phyloP scores from a whole-genome alignment of 495 filamentous ascomycete genomes.

The Annulohypoxylon nitens region DNA sequence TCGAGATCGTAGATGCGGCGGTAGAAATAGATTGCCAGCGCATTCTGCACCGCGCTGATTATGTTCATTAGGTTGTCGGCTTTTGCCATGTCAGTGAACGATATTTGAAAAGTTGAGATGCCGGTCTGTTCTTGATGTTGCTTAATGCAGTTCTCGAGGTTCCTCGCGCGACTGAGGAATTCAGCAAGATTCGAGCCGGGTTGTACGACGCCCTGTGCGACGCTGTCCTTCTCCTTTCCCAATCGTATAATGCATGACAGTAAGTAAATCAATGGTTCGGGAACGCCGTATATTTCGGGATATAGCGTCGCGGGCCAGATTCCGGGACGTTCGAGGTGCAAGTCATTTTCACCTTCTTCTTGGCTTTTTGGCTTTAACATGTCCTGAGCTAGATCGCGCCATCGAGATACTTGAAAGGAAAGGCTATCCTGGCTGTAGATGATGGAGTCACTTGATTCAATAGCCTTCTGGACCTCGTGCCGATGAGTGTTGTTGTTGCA shows the following conservation, averaged over 20 bases:
- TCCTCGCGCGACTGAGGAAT: background rate
- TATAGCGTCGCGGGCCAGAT: background rate
- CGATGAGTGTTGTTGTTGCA: background rate
- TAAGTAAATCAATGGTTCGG: background rate
- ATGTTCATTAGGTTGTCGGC: background rate
- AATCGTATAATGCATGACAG: background rate
- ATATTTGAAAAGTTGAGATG: background rate
- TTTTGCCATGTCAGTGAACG: background rate
- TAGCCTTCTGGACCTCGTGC: background rate
- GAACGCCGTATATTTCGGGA: background rate
- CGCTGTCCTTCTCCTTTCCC: background rate
- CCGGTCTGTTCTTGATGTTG: background rate
- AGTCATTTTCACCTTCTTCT: background rate
- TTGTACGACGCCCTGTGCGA: background rate
- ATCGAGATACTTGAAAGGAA: background rate
- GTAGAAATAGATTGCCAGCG: background rate
- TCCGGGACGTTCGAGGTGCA: background rate
- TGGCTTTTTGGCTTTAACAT: background rate
- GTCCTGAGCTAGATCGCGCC: background rate
- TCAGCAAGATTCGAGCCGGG: background rate
- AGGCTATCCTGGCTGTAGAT: background rate
- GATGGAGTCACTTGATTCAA: background rate
- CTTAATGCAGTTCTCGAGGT: background rate
- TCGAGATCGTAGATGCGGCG: background rate
- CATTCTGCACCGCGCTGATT: background rate